Conservation (phyloP, 768 basidiomycete genomes). For the Hypsizygus marmoreus region DNA sequence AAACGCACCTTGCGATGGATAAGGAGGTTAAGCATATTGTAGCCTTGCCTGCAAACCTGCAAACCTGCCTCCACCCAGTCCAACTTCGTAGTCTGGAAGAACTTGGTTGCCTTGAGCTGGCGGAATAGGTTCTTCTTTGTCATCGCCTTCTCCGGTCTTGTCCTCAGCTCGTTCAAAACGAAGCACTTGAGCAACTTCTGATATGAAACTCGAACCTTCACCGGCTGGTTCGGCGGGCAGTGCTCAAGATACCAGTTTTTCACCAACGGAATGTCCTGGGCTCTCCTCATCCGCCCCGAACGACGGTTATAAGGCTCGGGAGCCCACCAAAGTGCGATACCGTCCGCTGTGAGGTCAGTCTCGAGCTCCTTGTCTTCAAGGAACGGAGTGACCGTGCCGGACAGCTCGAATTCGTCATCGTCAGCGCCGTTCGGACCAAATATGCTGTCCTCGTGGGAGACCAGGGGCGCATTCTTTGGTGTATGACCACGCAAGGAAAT, state of each 20-base stretch:
- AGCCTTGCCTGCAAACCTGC: conserved; percentile 98
- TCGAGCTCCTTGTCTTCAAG: conserved; percentile 77
- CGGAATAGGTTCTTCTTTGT: conserved; percentile 97
- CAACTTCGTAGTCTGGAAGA: conserved; percentile 96
- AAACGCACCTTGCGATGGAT: conserved; percentile 90
- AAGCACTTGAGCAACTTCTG: conserved; percentile 96
- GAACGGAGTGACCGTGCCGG: conserved; percentile 78
- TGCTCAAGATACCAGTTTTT: conserved; percentile 99
- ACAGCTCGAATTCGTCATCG: conserved; percentile 86
- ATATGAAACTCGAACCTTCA: conserved; percentile 98
- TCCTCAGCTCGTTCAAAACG: conserved; percentile 92
- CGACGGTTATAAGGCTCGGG: conserved; percentile 94
- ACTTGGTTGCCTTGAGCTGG: conserved; percentile 97
- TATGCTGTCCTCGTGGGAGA: conserved; percentile 89
- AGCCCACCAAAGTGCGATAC: conserved; percentile 98
- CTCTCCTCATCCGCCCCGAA: conserved; percentile 89
- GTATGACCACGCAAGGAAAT: conserved; percentile 88
- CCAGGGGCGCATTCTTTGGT: conserved; percentile 78
- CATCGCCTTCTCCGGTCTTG: conserved; percentile 92
- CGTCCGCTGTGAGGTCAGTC: conserved; percentile 92
- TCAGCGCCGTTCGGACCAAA: conserved; percentile 88
- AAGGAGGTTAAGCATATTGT: conserved; percentile 98
- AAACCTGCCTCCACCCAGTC: conserved; percentile 99
- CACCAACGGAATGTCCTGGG: conserved; percentile 93
- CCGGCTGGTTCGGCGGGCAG: conserved; percentile 93